Evolutionary conservation across 129 eudicot species (phyloP).

Genomic region (Apium graveolens): DNA sequence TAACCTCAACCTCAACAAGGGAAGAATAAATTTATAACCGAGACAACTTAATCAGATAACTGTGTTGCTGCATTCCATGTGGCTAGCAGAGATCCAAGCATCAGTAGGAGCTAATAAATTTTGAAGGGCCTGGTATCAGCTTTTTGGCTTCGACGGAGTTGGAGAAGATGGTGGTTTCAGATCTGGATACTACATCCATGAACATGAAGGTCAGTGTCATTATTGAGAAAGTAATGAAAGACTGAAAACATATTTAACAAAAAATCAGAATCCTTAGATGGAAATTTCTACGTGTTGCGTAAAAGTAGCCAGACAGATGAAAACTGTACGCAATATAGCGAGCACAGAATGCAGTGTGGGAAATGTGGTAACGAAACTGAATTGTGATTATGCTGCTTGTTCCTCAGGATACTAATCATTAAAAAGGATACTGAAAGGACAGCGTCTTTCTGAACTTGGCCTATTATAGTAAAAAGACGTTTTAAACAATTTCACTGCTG

Average conservation of each 20-base stretch:
- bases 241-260: not conserved
- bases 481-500: not conserved
- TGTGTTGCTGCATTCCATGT: not conserved
- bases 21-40: not conserved
- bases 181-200: slow-evolving; percentile 65
- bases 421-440: not conserved
- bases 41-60: not conserved
- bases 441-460: not conserved
- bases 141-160: slow-evolving; percentile 72
- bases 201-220: slow-evolving; percentile 7
- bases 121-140: slow-evolving; percentile 7
- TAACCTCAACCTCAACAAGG: not conserved
- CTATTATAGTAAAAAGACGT: not conserved
- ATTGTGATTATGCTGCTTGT: not conserved
- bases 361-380: not conserved
- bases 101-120: not conserved
- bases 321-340: not conserved
- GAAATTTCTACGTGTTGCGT: not conserved
- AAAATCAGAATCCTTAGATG: not conserved
- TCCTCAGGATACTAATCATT: not conserved
- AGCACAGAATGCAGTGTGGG: not conserved
- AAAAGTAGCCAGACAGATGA: not conserved
- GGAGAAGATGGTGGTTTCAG: slow-evolving; percentile 82
- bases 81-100: not conserved
- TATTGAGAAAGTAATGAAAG: not conserved